A percentile compares a stretch with the other conserved stretches of the same genome.
These are phyloP conservation scores for Linderina pennispora DNA, from an alignment of 192 early-diverging fungal species.

Conservation along the genomic window DNA sequence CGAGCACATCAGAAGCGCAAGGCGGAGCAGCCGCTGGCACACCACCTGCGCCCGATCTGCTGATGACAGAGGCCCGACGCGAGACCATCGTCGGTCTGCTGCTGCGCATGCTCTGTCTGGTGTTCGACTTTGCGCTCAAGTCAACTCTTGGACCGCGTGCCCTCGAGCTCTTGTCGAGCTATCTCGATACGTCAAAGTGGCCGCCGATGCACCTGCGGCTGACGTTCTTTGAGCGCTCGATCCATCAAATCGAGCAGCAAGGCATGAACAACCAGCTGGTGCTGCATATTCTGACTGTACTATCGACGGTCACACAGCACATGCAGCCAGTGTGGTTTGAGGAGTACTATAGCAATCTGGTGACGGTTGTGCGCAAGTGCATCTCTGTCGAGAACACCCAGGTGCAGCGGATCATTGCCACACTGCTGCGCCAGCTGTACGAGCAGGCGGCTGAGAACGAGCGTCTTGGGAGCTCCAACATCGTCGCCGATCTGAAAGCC, in stretches of 20 bases:
- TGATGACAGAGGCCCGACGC: slow-evolving; percentile 31
- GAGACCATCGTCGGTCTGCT: slow-evolving; percentile 43
- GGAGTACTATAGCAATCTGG: slow-evolving; percentile 38
- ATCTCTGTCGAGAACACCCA: slow-evolving; percentile 68
- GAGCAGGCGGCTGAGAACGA: slow-evolving; percentile 47
- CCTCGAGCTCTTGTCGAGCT: slow-evolving; percentile 26
- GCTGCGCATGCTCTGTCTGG: slow-evolving; percentile 41
- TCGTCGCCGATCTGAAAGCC: slow-evolving; percentile 49
- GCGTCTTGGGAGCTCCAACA: slow-evolving; percentile 12
- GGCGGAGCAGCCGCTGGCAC: neutral
- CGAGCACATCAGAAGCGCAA: neutral
- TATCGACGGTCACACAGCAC: slow-evolving; percentile 32
- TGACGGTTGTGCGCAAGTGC: slow-evolving; percentile 34
- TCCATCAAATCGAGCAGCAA: slow-evolving; percentile 43
- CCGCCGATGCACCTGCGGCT: slow-evolving; percentile 35
- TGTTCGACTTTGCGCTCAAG: slow-evolving; percentile 44
- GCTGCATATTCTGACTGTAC: slow-evolving; percentile 36
- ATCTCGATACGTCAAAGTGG: slow-evolving; percentile 32
- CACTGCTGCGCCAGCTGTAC: slow-evolving; percentile 69
- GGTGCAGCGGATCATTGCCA: slow-evolving; percentile 64
- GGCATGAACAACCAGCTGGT: slow-evolving; percentile 46
- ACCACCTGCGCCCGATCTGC: slow-evolving; percentile 3
- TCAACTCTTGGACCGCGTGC: slow-evolving; percentile 34
- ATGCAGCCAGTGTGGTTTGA: slow-evolving; percentile 48
- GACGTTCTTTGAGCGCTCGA: slow-evolving; percentile 45